Evolutionary conservation across 2,329 filamentous ascomycete genomes (phyloP).

Genomic region (Ilyonectria destructans): DNA sequence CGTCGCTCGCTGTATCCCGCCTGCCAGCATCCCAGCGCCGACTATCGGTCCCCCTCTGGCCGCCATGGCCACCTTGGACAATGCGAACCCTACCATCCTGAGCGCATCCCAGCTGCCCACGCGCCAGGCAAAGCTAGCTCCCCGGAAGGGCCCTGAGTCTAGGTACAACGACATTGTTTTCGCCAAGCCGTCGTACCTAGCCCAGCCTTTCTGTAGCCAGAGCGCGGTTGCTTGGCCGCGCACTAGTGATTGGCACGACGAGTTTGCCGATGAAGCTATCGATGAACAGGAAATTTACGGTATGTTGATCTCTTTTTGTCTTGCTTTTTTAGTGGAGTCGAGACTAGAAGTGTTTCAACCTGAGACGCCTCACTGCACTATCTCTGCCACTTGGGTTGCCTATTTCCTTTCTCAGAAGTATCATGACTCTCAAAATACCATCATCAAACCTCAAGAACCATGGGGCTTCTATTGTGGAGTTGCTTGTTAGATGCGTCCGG

Average conservation of each 20-base stretch:
- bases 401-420: slow-evolving; percentile 19
- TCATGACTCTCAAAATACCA: slow-evolving; percentile 11
- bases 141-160: slow-evolving; percentile 64
- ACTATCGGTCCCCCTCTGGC: slow-evolving; percentile 29
- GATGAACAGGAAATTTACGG: slow-evolving; percentile 98
- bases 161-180: slow-evolving; percentile 65
- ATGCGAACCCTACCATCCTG: slow-evolving; percentile 95
- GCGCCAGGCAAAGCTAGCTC: slow-evolving; percentile 69
- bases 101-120: slow-evolving; percentile 91
- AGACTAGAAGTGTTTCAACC: slow-evolving; percentile 5
- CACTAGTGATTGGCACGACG: slow-evolving; percentile 65
- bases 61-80: slow-evolving; percentile 66
- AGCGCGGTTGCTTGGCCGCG: slow-evolving; percentile 54
- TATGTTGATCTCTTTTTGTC: slow-evolving; percentile 57
- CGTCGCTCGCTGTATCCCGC: slow-evolving; percentile 16
- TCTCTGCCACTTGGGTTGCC: not conserved
- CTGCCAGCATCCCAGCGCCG: slow-evolving; percentile 35
- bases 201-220: slow-evolving; percentile 58
- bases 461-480: not conserved
- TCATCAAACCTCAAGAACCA: slow-evolving; percentile 7
- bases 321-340: not conserved
- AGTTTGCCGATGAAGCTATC: slow-evolving; percentile 83
- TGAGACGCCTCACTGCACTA: not conserved
- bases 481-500: not conserved
- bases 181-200: slow-evolving; percentile 62